Evolutionary conservation across 2,329 filamentous ascomycete species (phyloP), one percentile per base, ranked within the genome.

Genomic region (Bipolaris bicolor): DNA sequence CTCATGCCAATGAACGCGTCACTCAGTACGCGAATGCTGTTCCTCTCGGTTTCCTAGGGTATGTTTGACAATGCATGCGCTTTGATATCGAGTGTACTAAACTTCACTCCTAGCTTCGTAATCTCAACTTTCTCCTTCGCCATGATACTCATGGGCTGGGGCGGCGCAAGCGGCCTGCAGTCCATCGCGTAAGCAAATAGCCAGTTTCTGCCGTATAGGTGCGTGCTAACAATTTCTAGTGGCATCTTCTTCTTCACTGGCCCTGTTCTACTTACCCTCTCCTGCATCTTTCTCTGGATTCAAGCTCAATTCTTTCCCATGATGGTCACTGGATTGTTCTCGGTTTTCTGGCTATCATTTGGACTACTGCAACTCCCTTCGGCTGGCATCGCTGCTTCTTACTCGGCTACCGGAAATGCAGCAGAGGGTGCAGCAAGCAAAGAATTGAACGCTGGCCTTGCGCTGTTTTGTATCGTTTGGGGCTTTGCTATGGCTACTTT

Each of bases 281-380:
- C 78, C 29, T 79, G 80, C 54, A 78, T 84, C 6, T 83, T 83
- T 60, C 81, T 84, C 60, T 84, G 81, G 81, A 78, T 84, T 44
- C 66, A 69, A 43, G 58, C 58, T 0, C 69, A 72, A 37, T 71
- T 70, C 58, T 73, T 73, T 46, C 58, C 68, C 1, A 84, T 84
- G 81, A 81, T 83, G 76, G 79, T 82, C 0, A 81, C 81, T 71
- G 81, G 79, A 3, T 74, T 84, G 36, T 84, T 84, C 61, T 74
- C 50, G 18, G 66, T 68, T 2, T 84, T 84, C 66, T 84, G 81
- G 80, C 74, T 83, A 3, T 81, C 79, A 2, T 84, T 85, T 63
- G 82, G 80, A 15, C 64, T 83, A 45, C 70, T 84, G 1, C 79
- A 84, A 56, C 73, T 84, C 0, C 83, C 82, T 0, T 81, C 80